phyloP scores from a whole-genome alignment of 1,284 basidiomycete genomes.

The Prillingera fragicola region DNA sequence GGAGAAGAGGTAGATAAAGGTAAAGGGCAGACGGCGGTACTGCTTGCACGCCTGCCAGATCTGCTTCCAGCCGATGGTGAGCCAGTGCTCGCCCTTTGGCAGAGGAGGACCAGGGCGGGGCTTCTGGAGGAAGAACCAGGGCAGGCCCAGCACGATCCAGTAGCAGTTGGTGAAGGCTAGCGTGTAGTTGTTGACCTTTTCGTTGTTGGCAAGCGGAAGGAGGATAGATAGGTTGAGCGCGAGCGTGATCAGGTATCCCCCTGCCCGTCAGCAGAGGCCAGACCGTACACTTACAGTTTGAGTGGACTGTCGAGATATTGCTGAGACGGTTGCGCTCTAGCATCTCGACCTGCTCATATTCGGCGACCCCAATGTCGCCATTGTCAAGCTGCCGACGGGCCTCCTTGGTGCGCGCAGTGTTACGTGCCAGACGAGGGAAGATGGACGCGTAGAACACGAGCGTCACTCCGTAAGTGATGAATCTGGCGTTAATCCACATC shows the following conservation, averaged over 20 bases:
- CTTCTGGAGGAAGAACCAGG: conserved; percentile 77
- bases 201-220: conserved; percentile 58
- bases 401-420: conserved; percentile 60
- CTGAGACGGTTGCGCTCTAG: conserved; percentile 76
- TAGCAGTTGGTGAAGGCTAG: conserved; percentile 56
- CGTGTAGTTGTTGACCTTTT: conserved; percentile 58
- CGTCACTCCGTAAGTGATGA: conserved; percentile 48
- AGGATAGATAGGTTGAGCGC: conserved; percentile 67
- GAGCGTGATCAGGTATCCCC: conserved; percentile 66
- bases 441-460: conserved; percentile 65
- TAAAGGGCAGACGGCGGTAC: conserved; percentile 56
- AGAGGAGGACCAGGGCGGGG: conserved; percentile 66
- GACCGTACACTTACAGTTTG: conserved; percentile 49
- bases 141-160: conserved; percentile 69
- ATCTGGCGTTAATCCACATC: no score
- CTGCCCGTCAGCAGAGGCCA: conserved; percentile 17
- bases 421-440: conserved; percentile 73
- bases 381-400: conserved; percentile 57
- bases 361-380: conserved; percentile 57
- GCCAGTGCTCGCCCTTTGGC: conserved; percentile 63
- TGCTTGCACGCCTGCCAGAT: conserved; percentile 65
- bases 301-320: conserved; percentile 73
- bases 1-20: conserved; percentile 66
- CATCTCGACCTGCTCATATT: conserved; percentile 69
- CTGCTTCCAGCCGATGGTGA: conserved; percentile 78